These are phyloP conservation scores for Fomitopsis palustris DNA, from an alignment of 1,284 basidiomycete species.

Conservation along the genomic window DNA sequence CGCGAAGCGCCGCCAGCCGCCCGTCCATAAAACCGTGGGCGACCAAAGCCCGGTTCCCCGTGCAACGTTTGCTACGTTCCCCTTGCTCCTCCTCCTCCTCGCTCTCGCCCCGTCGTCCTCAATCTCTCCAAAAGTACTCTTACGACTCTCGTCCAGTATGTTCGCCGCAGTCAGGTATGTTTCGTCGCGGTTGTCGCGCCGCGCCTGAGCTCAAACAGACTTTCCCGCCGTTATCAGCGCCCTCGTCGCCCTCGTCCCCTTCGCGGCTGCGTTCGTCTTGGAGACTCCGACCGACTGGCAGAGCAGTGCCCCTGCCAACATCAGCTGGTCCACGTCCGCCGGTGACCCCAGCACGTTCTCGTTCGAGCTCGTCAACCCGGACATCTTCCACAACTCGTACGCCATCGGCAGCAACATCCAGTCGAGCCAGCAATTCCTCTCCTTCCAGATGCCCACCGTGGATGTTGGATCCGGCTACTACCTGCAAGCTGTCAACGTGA, in stretches of 20 bases:
- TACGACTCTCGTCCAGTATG: slow-evolving; percentile 27
- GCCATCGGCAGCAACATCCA: slow-evolving; percentile 60
- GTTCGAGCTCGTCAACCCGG: slow-evolving; percentile 42
- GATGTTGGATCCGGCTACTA: slow-evolving; percentile 44
- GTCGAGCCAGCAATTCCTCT: slow-evolving; percentile 32
- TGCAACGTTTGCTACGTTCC: slow-evolving; percentile 6
- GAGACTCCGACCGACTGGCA: slow-evolving; percentile 31
- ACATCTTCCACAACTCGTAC: slow-evolving; percentile 48
- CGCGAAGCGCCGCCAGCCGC: slow-evolving; percentile 2
- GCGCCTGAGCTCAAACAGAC: neutral
- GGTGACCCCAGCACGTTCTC: slow-evolving; percentile 40
- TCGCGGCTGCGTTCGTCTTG: slow-evolving; percentile 47
- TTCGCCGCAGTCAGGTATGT: slow-evolving; percentile 33
- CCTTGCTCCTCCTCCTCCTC: slow-evolving; percentile 5
- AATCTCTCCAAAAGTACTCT: slow-evolving; percentile 11
- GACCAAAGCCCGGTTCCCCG: neutral
- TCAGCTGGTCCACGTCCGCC: slow-evolving; percentile 43
- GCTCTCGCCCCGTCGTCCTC: slow-evolving; percentile 4
- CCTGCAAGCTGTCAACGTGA: slow-evolving; percentile 44
- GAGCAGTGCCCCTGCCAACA: slow-evolving; percentile 33
- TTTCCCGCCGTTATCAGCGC: slow-evolving; percentile 29
- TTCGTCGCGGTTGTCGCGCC: neutral
- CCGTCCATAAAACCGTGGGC: slow-evolving; percentile 2
- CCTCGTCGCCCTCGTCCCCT: slow-evolving; percentile 42
- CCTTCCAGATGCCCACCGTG: slow-evolving; percentile 48